These are phyloP conservation scores for Elsinoe perseae DNA, from an alignment of 2,329 filamentous ascomycete species.

Conservation along the genomic window DNA sequence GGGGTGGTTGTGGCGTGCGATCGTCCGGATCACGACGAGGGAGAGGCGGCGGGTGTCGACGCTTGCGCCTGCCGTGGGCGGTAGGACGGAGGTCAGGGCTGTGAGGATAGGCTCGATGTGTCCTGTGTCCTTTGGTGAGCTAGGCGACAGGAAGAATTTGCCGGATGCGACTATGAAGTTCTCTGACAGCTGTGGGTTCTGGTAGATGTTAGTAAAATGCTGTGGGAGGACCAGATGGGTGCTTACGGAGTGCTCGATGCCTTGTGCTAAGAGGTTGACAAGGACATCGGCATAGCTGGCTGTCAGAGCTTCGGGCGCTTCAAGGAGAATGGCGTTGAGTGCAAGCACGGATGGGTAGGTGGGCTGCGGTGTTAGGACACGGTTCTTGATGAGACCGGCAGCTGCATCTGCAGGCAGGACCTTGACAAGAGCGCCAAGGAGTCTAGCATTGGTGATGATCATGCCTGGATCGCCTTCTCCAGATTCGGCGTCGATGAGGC, in stretches of 20 bases:
- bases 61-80: conserved; percentile 60
- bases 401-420: conserved; percentile 70
- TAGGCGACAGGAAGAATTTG: conserved; percentile 71
- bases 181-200: conserved; percentile 72
- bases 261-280: conserved; percentile 67
- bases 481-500: conserved; percentile 76
- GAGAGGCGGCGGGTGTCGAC: conserved; percentile 78
- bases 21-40: conserved; percentile 79
- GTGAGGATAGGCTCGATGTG: conserved; percentile 72
- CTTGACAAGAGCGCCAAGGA: conserved; percentile 83
- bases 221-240: conserved; percentile 16
- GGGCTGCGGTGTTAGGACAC: conserved; percentile 70
- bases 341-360: conserved; percentile 74
- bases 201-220: conserved; percentile 21
- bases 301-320: conserved; percentile 64
- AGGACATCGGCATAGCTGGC: conserved; percentile 66
- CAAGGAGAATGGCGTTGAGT: conserved; percentile 79
- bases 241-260: conserved; percentile 68
- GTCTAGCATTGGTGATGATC: conserved; percentile 81
- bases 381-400: conserved; percentile 53
- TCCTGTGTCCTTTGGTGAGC: conserved; percentile 62
- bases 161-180: conserved; percentile 84
- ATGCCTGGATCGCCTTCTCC: conserved; percentile 65
- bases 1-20: conserved; percentile 63
- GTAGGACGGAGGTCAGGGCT: conserved; percentile 55